Base-by-base conservation (phyloP, 805 yeast genomes). In the Cyberlindnera samutprakarnensis region DNA sequence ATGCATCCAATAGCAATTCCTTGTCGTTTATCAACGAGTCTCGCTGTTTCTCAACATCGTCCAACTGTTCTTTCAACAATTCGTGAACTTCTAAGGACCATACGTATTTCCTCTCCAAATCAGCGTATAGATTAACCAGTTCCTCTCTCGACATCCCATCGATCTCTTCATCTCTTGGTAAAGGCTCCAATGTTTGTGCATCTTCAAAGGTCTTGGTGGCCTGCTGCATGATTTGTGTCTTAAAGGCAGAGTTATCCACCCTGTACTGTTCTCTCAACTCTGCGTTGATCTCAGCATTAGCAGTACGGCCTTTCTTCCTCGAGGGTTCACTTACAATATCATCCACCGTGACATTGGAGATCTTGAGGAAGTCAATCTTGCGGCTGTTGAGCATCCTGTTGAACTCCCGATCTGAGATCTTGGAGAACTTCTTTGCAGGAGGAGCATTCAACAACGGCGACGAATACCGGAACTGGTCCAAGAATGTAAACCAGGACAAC, bases 1-100 rank as follows among this genome's bases (percentile, higher is more conserved):
- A 66, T 5, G 66, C 64, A 33, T 69, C 69, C 17, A 70, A 40
- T 13, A 70, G 43, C 9, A 58, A 35, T 37, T 70, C 74, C 33
- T 65, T 70, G 6, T 52, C 42, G 6, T 53, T 34, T 66, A 68
- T 68, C 18, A 64, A 15, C 5, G 18, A 37, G 22, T 54, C 47
- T 23, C 72, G 53, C 26, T 59, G 59, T 25, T 55, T 52, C 26
- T 51, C 44, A 11, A 58, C 35, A 2, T 53, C 39, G 1, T 32
- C 30, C 20, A 68, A 46, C 22, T 62, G 51, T 5, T 39, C 42
- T 7, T 53, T 50, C 17, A 66, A 55, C 7, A 66, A 33, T 34
- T 59, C 50, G 33, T 64, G 61, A 16, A 68, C 58, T 31, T 58
- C 62, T 12, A 44, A 33, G 2, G 62, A 59, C 37, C 73, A 66